Evolutionary conservation across 257 asterid species (phyloP).

Genomic region (Gentiana macrophylla): DNA sequence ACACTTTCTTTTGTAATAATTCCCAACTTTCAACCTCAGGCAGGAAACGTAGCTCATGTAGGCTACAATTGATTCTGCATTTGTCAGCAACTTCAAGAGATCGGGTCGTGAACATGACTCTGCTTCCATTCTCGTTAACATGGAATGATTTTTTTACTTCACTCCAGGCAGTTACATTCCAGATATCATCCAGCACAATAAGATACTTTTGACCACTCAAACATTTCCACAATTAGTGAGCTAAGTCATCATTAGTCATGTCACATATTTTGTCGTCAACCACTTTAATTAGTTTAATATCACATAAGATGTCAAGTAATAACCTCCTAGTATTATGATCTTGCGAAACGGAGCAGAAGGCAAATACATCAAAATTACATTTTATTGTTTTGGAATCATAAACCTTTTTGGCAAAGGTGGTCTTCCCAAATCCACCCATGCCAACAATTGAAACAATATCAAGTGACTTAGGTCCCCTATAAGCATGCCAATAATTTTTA

Average conservation of each 20-base stretch:
- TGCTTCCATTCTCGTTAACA: slow-evolving; percentile 6
- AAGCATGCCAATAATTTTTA: no score
- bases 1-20: no score
- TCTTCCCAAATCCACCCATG: slow-evolving; percentile 5
- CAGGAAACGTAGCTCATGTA: not conserved
- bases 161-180: slow-evolving; percentile 5
- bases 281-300: no score
- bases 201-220: slow-evolving; percentile 6
- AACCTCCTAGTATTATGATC: not conserved
- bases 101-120: slow-evolving; percentile 13
- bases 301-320: not conserved
- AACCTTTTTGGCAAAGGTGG: slow-evolving; percentile 8
- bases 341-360: slow-evolving; percentile 3
- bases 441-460: not conserved
- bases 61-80: not conserved
- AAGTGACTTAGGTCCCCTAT: no score
- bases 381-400: not conserved
- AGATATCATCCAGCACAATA: slow-evolving; percentile 15
- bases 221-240: not conserved
- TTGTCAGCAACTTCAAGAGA: not conserved
- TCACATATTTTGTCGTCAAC: not conserved
- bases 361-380: not conserved
- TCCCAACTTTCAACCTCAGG: slow-evolving; percentile 7
- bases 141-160: not conserved
- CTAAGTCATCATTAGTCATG: slow-evolving; percentile 3